Evolutionary conservation across 352 stramenopile species (phyloP), one percentile per base, ranked within the genome.

Genomic region (Phytopythium oedochilum): DNA sequence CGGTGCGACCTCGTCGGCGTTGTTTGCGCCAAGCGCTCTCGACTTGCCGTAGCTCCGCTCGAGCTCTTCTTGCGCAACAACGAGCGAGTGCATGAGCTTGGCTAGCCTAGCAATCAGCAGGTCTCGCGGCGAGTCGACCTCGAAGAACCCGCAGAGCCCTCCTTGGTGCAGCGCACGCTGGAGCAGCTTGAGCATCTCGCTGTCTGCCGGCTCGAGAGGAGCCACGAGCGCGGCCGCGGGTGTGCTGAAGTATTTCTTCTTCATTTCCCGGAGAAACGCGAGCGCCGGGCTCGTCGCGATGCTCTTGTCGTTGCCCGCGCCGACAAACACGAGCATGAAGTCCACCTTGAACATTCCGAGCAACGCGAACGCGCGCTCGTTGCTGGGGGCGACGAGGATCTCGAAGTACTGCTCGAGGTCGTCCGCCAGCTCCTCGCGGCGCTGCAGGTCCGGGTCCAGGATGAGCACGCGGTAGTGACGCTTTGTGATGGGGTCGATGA

Each of bases 381-480:
- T 89, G 28, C 66, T 83, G 8, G 75, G 64, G 0, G 78, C 74
- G 7, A 91, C 75, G 38, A 91, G 68, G 22, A 88, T 75, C 49
- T 91, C 78, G 49, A 89, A 89, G 46, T 68, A 66, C 14, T 76
- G 66, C 48, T 91, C 80, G 11, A 91, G 68, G 14, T 62, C 64
- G 51, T 91, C 78, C 0, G 78, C 75, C 18, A 89, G 66, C 31
- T 82, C 75, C 48, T 91, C 80, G 22, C 75, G 71, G 17, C 75
- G 80, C 53, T 78, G 61, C 57, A 88, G 71, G 31, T 88, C 78
- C 4, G 71, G 71, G 50, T 88, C 80, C 12, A 89, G 60, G 40
- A 91, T 69, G 58, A 91, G 66, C 8, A 91, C 55, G 23, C 73
- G 74, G 50, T 88, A 89, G 63, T 91, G 78, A 28, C 59, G 69